Conservation (phyloP, 208 protist species). For the Trypanosoma brucei region DNA sequence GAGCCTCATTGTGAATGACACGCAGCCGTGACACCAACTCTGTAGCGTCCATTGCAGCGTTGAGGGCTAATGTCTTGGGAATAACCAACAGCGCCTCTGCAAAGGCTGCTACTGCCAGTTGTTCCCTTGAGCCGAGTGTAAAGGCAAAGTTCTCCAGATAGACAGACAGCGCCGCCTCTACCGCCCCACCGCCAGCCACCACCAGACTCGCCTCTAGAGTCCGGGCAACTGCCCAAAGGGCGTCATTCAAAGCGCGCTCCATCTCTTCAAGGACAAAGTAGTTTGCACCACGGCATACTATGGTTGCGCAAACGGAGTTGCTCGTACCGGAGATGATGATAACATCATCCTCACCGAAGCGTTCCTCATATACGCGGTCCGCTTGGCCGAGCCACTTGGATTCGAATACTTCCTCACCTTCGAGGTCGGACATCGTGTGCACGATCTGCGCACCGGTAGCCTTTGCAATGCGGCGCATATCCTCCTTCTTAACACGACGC, state of each 20-base stretch:
- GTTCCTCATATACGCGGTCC: slow-evolving; percentile 95
- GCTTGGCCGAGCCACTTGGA: slow-evolving; percentile 90
- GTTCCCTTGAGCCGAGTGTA: slow-evolving; percentile 96
- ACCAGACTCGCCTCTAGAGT: slow-evolving; percentile 96
- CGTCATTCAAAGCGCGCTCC: slow-evolving; percentile 98
- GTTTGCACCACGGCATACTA: slow-evolving; percentile 99
- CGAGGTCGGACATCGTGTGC: slow-evolving; percentile 94
- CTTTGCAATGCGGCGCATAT: slow-evolving; percentile 97
- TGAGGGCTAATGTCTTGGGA: slow-evolving; percentile 98
- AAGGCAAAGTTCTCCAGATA: slow-evolving; percentile 98
- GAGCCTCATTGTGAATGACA: slow-evolving; percentile 91
- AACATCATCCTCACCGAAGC: slow-evolving; percentile 97
- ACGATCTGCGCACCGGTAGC: slow-evolving; percentile 94
- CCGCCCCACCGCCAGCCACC: slow-evolving; percentile 97
- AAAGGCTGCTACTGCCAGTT: slow-evolving; percentile 98
- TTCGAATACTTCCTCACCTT: slow-evolving; percentile 97
- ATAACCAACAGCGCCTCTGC: slow-evolving; percentile 98
- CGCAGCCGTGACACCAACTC: slow-evolving; percentile 98
- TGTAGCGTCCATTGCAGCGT: slow-evolving; percentile 97
- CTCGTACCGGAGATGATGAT: slow-evolving; percentile 91
- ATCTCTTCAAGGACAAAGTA: slow-evolving; percentile 97
- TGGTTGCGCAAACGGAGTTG: slow-evolving; percentile 88
- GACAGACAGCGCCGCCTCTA: slow-evolving; percentile 98
- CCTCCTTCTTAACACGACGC: slow-evolving; percentile 94
- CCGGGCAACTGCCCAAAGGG: slow-evolving; percentile 98